Conservation (phyloP, 2,329 filamentous ascomycete species). For the Penicillium griseofulvum region DNA sequence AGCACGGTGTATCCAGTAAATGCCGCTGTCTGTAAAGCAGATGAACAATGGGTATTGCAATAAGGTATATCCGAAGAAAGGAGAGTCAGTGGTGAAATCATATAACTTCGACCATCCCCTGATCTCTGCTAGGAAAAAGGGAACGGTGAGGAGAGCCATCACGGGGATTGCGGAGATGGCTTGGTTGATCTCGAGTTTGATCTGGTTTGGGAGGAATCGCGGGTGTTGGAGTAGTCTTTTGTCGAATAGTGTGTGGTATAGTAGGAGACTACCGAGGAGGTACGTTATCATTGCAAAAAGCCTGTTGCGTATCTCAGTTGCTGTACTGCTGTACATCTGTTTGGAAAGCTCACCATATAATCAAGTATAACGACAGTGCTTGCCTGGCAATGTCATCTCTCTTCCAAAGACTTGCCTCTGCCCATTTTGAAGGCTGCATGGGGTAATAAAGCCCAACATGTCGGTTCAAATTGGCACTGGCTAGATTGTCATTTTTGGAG, state of each 20-base stretch:
- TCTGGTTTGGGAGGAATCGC: conserved; percentile 90
- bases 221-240: conserved; percentile 83
- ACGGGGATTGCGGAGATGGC: conserved; percentile 70
- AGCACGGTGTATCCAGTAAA: conserved; percentile 87
- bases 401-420: conserved; percentile 28
- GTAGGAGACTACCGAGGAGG: conserved; percentile 75
- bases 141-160: conserved; percentile 77
- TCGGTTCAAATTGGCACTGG: conserved; percentile 18
- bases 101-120: conserved; percentile 84
- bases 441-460: conserved; percentile 28
- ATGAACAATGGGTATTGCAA: conserved; percentile 85
- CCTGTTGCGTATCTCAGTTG: conserved; percentile 50
- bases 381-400: conserved; percentile 31
- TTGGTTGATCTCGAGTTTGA: conserved; percentile 78
- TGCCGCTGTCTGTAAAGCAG: conserved; percentile 79
- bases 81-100: conserved; percentile 68
- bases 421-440: conserved; percentile 28
- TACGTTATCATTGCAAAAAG: conserved; percentile 79
- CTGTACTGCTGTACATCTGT: background rate
- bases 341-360: conserved; percentile 23
- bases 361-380: conserved; percentile 28
- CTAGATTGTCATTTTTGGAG: background rate
- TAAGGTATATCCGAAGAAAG: conserved; percentile 71
- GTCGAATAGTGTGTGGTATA: conserved; percentile 86
- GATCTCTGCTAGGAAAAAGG: conserved; percentile 78